phyloP scores from a whole-genome alignment of 2,329 filamentous ascomycete genomes.

The Xylariaceae sp. region DNA sequence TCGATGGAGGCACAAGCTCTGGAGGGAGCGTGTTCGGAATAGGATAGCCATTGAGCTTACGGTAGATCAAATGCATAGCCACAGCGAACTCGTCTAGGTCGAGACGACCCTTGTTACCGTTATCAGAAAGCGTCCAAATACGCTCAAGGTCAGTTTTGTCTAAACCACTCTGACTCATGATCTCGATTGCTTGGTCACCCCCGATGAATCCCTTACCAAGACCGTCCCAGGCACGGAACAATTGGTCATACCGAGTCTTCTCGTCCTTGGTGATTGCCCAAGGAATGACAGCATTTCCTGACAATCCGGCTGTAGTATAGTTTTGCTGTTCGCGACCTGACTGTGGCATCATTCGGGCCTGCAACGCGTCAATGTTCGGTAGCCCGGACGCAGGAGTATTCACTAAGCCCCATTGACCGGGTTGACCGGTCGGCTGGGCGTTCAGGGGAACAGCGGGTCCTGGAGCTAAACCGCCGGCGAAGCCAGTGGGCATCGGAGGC shows the following conservation, averaged over 20 bases:
- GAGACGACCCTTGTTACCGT: slow-evolving; percentile 87
- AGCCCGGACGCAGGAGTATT: slow-evolving; percentile 86
- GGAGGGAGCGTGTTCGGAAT: slow-evolving; percentile 81
- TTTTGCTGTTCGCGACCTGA: slow-evolving; percentile 77
- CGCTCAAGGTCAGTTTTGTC: slow-evolving; percentile 85
- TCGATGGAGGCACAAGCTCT: slow-evolving; percentile 91
- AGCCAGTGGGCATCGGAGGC: slow-evolving; percentile 68
- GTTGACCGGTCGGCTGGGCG: slow-evolving; percentile 87
- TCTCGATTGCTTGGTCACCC: slow-evolving; percentile 90
- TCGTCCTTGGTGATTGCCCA: slow-evolving; percentile 99
- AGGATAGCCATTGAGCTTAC: slow-evolving; percentile 93
- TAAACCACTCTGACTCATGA: slow-evolving; percentile 92
- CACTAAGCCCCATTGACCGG: slow-evolving; percentile 97
- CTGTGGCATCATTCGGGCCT: slow-evolving; percentile 96
- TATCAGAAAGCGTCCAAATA: slow-evolving; percentile 91
- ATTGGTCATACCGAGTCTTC: slow-evolving; percentile 90
- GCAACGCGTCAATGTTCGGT: slow-evolving; percentile 88
- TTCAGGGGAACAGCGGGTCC: slow-evolving; percentile 58
- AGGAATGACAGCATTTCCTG: slow-evolving; percentile 91
- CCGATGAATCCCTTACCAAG: slow-evolving; percentile 87
- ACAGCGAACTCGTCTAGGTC: slow-evolving; percentile 98
- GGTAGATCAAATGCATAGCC: slow-evolving; percentile 97
- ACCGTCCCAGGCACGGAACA: slow-evolving; percentile 96
- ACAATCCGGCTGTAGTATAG: slow-evolving; percentile 80
- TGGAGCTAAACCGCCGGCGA: slow-evolving; percentile 60